phyloP scores from a whole-genome alignment of 2,329 filamentous ascomycete species.

The Diaporthe sp. region DNA sequence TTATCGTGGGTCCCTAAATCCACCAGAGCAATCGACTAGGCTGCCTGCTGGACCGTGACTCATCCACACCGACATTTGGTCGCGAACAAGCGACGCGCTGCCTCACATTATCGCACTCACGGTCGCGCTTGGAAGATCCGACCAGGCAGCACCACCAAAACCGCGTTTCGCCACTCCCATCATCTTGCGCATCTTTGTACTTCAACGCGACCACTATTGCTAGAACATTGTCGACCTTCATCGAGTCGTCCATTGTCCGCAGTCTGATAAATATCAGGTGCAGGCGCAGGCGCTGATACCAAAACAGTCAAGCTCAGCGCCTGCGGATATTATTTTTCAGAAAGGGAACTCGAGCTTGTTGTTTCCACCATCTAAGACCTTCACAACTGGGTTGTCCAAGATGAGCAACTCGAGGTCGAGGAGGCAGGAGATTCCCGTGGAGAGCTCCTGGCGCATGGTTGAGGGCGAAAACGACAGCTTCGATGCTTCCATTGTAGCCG shows the following conservation, averaged over 20 bases:
- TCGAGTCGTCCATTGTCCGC: not conserved
- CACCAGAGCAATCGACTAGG: not conserved
- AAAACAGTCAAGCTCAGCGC: not conserved
- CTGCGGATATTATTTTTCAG: not conserved
- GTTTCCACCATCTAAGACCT: not conserved
- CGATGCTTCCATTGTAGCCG: conserved; percentile 66
- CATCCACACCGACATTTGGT: conserved; percentile 24
- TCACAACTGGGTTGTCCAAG: not conserved
- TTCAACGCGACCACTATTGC: not conserved
- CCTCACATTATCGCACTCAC: conserved; percentile 6
- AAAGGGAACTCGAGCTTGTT: not conserved
- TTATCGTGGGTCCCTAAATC: not conserved
- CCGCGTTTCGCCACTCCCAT: conserved; percentile 34
- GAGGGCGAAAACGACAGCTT: conserved; percentile 73
- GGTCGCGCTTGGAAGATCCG: not conserved
- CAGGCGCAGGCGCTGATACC: not conserved
- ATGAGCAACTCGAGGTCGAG: conserved; percentile 38
- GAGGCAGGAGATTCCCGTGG: conserved; percentile 56
- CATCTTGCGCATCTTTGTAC: not conserved
- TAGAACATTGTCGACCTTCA: not conserved
- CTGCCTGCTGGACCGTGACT: conserved; percentile 36
- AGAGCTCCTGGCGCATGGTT: conserved; percentile 72
- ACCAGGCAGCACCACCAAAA: conserved; percentile 36
- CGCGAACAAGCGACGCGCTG: conserved; percentile 6
- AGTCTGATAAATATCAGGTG: conserved; percentile 11